Conservation (phyloP, 2,329 filamentous ascomycete genomes). For the Tolypocladium tundrense region DNA sequence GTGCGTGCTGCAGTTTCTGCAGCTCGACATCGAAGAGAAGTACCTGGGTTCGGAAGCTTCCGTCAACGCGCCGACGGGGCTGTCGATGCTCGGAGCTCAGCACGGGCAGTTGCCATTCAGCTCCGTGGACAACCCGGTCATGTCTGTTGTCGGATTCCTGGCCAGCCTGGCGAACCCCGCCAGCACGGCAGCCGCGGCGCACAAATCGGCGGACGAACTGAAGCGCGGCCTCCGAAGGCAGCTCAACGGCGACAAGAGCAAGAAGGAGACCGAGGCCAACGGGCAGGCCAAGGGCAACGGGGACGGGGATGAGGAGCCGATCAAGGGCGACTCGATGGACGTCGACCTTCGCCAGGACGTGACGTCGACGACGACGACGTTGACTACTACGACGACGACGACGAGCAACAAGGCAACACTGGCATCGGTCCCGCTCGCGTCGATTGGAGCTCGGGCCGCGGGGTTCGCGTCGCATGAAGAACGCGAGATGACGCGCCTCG, state of each 20-base stretch:
- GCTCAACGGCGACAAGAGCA: constrained; percentile 47
- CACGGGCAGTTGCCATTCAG: constrained; percentile 80
- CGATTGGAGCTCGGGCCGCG: constrained; percentile 75
- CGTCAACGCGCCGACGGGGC: constrained; percentile 42
- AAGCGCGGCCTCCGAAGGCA: constrained; percentile 69
- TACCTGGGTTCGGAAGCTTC: constrained; percentile 69
- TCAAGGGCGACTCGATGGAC: constrained; percentile 52
- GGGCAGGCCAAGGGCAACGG: constrained; percentile 41
- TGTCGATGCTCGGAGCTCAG: constrained; percentile 59
- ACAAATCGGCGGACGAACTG: constrained; percentile 78
- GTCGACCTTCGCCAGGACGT: constrained; percentile 45
- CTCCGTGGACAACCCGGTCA: constrained; percentile 88
- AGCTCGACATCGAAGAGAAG: constrained; percentile 95
- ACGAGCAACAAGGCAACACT: constrained; percentile 39
- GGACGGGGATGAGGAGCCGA: not conserved
- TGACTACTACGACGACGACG: constrained; percentile 40
- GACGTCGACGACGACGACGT: constrained; percentile 39
- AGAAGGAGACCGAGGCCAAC: constrained; percentile 39
- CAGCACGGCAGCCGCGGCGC: constrained; percentile 82
- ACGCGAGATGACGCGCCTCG: constrained; percentile 87
- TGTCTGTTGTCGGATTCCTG: constrained; percentile 92
- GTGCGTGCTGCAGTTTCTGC: constrained; percentile 92
- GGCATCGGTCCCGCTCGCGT: constrained; percentile 72
- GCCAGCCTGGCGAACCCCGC: constrained; percentile 83
- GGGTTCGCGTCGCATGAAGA: constrained; percentile 93